Evolutionary conservation across 306 rosid genomes (phyloP), one percentile per base, ranked within the genome.

Genomic region (Fagus sylvatica): DNA sequence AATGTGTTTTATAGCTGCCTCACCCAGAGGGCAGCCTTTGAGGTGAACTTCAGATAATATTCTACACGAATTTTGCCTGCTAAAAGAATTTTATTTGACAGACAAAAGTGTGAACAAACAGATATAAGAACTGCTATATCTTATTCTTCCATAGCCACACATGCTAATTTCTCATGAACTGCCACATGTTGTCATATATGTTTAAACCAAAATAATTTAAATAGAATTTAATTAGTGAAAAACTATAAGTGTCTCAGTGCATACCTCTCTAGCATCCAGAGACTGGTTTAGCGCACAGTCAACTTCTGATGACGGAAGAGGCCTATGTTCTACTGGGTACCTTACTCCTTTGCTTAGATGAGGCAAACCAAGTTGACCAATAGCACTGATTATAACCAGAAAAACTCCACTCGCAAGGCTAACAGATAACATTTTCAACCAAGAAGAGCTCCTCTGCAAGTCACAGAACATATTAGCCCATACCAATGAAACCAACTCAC

Each of bases 341-440:
- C 79, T 86, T 80, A 88, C 86, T 53, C 74, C 81, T 81, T 81
- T 87, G 74, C 37, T 19, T 19, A 87, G 78, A 59, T 53, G 82
- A 68, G 95, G 89, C 57, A 88, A 77, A 84, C 77, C 72, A 59
- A 87, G 75, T 82, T 83, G 95, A 74, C 90, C 82, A 33, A 94
- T 61, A 74, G 88, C 93, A 83, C 86, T 80, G 74, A 92, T 73
- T 69, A 90, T 81, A n/a, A 84, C 80, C 49, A 94, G 88, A 82
- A 92, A 87, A 88, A 90, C 72, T 72, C 95, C 98, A 80, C 85
- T 88, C 64, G 88, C 93, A 82, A 90, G 77, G 74, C 84, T 65
- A 71, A 83, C 84, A 62, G 97, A 87, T 54, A 92, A 60, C 67
- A 87, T 74, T 80, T 82, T 88, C 64, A 80, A 79, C 36, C 89